phyloP scores from a whole-genome alignment of 345 rosid species.

The Syzygium grande region DNA sequence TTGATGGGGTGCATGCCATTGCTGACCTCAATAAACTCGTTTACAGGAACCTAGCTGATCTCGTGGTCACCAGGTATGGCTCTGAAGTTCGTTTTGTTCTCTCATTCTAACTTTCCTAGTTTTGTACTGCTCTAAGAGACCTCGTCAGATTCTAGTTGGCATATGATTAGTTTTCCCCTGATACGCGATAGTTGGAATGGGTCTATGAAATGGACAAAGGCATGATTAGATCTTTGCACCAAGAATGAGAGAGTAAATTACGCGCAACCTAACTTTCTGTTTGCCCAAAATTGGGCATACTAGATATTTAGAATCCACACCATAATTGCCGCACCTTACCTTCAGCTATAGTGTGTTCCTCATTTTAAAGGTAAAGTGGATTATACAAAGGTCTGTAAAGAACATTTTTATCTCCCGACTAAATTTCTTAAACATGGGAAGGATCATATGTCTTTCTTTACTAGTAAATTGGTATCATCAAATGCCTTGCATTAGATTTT shows the following conservation, averaged over 20 bases:
- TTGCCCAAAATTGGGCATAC: not conserved
- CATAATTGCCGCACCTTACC: not conserved
- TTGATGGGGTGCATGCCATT: slow-evolving; percentile 15
- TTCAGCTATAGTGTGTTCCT: not conserved
- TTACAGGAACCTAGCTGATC: slow-evolving; percentile 24
- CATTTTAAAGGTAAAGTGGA: not conserved
- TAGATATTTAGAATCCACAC: not conserved
- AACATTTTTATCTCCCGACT: not conserved
- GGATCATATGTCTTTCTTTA: not conserved
- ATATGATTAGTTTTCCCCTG: not conserved
- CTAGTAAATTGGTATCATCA: not conserved
- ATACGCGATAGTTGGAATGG: fast-evolving
- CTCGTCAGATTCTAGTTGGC: not conserved
- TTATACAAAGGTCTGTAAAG: not conserved
- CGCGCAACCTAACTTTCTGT: not conserved
- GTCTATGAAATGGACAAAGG: not conserved
- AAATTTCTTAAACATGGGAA: not conserved
- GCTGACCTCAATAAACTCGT: slow-evolving; percentile 31
- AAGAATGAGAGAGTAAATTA: not conserved
- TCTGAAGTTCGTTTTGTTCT: not conserved
- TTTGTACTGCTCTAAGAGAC: not conserved
- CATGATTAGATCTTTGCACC: not conserved
- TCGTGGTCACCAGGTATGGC: slow-evolving; percentile 17
- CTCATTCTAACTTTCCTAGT: not conserved
- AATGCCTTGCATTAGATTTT: not conserved